phyloP scores from a whole-genome alignment of 2,329 filamentous ascomycete species.

The Aspergillus sp. region DNA sequence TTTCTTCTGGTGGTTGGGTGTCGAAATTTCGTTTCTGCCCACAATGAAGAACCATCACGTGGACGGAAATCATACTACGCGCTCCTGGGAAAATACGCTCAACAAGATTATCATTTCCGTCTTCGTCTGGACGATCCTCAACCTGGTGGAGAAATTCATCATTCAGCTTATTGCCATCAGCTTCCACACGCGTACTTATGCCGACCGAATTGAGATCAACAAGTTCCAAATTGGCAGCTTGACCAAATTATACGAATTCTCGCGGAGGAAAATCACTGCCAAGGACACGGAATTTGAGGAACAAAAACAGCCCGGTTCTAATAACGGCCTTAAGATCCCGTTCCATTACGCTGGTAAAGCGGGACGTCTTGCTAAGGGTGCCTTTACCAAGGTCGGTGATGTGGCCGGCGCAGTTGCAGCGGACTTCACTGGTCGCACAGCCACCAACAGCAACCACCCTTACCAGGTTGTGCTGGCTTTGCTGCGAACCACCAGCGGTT shows the following conservation, averaged over 20 bases:
- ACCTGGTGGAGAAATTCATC: conserved; percentile 87
- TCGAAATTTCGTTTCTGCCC: conserved; percentile 82
- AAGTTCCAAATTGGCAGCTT: conserved; percentile 79
- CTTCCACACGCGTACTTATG: conserved; percentile 89
- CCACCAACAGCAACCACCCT: conserved; percentile 72
- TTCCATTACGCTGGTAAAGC: conserved; percentile 68
- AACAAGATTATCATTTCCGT: conserved; percentile 84
- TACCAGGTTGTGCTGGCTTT: conserved; percentile 81
- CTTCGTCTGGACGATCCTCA: conserved; percentile 78
- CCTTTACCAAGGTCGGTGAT: conserved; percentile 78
- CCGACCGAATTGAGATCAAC: conserved; percentile 86
- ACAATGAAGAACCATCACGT: conserved; percentile 70
- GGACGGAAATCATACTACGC: conserved; percentile 54
- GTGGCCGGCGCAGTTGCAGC: conserved; percentile 84
- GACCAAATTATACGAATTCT: conserved; percentile 66
- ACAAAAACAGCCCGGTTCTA: conserved; percentile 48
- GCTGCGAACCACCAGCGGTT: conserved; percentile 69
- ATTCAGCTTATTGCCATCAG: conserved; percentile 94
- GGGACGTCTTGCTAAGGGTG: conserved; percentile 72
- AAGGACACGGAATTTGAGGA: conserved; percentile 77
- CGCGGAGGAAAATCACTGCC: conserved; percentile 64
- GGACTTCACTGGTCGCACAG: conserved; percentile 79
- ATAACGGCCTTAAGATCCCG: conserved; percentile 71
- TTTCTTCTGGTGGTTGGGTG: conserved; percentile 89
- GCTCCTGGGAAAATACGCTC: conserved; percentile 72